These are phyloP conservation scores for Linum tenue DNA, from an alignment of 345 rosid genomes.

Conservation along the genomic window DNA sequence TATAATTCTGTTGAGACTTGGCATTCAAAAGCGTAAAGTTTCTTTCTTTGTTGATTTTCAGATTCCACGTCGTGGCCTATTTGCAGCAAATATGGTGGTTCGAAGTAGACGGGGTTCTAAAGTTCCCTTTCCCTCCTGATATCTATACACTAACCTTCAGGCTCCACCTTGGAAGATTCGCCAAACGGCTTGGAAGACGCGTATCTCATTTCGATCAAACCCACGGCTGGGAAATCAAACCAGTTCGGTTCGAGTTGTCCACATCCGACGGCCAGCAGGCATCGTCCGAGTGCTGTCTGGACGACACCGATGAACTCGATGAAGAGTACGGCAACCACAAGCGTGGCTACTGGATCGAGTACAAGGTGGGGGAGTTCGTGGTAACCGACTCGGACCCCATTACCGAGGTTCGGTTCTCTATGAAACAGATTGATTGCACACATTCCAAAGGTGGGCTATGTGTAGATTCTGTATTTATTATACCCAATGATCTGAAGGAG, in stretches of 20 bases:
- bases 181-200: slow-evolving; percentile 63
- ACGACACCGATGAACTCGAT: slow-evolving; percentile 33
- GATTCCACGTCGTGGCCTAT: slow-evolving; percentile 75
- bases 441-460: slow-evolving; percentile 93
- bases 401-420: slow-evolving; percentile 65
- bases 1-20: no score
- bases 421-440: slow-evolving; percentile 95
- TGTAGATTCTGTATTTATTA: slow-evolving; percentile 79
- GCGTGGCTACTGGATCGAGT: slow-evolving; percentile 86
- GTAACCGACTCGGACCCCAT: slow-evolving; percentile 50
- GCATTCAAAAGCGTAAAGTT: no score
- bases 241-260: slow-evolving; percentile 49
- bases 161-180: slow-evolving; percentile 75
- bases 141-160: slow-evolving; percentile 65
- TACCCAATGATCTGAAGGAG: slow-evolving; percentile 58
- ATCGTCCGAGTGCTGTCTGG: slow-evolving; percentile 48
- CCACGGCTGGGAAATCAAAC: slow-evolving; percentile 87
- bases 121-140: slow-evolving; percentile 78
- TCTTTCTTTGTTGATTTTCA: slow-evolving; percentile 19
- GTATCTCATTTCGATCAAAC: slow-evolving; percentile 59
- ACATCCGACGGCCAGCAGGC: slow-evolving; percentile 69
- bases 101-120: slow-evolving; percentile 77
- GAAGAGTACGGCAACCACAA: slow-evolving; percentile 50
- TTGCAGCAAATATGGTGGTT: slow-evolving; percentile 97
- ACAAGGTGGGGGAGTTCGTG: slow-evolving; percentile 71